Evolutionary conservation across 108 stramenopile genomes (phyloP).

Genomic region (Conticribra guillardii): DNA sequence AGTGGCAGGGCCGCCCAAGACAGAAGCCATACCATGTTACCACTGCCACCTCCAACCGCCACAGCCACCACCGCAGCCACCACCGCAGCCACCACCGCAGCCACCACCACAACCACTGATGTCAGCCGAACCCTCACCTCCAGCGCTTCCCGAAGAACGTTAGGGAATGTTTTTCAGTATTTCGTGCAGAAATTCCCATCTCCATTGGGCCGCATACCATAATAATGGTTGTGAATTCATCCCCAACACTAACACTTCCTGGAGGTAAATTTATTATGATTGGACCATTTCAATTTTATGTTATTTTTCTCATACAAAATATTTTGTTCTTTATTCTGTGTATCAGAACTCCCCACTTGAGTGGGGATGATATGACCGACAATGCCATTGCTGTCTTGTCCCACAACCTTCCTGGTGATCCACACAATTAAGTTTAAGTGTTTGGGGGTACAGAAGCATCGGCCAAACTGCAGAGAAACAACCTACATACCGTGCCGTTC

Average conservation of each 20-base stretch:
- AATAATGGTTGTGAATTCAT: slow-evolving; percentile 34
- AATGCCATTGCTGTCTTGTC: slow-evolving; percentile 21
- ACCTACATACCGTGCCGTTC: slow-evolving; percentile 14
- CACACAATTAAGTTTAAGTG: slow-evolving; percentile 39
- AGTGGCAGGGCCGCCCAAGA: too few species aligned
- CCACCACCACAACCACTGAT: too few species aligned
- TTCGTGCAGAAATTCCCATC: slow-evolving; percentile 65
- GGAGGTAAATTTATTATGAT: slow-evolving; percentile 57
- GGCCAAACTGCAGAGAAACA: slow-evolving; percentile 18
- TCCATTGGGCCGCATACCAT: slow-evolving; percentile 74
- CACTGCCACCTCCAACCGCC: too few species aligned
- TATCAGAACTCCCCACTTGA: slow-evolving; percentile 42
- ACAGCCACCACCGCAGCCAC: too few species aligned
- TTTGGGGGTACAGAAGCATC: slow-evolving; percentile 33
- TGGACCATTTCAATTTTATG: neutral
- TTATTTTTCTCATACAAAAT: slow-evolving; percentile 4
- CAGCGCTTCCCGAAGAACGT: slow-evolving; percentile 16
- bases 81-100: too few species aligned
- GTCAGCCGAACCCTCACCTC: too few species aligned
- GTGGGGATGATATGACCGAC: slow-evolving; percentile 6
- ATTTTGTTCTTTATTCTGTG: too few species aligned
- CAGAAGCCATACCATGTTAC: too few species aligned
- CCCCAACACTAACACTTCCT: slow-evolving; percentile 65
- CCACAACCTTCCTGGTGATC: slow-evolving; percentile 35
- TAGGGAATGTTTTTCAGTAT: slow-evolving; percentile 36